Conservation (phyloP, 2,329 filamentous ascomycete species). For the Xylaria sp. region DNA sequence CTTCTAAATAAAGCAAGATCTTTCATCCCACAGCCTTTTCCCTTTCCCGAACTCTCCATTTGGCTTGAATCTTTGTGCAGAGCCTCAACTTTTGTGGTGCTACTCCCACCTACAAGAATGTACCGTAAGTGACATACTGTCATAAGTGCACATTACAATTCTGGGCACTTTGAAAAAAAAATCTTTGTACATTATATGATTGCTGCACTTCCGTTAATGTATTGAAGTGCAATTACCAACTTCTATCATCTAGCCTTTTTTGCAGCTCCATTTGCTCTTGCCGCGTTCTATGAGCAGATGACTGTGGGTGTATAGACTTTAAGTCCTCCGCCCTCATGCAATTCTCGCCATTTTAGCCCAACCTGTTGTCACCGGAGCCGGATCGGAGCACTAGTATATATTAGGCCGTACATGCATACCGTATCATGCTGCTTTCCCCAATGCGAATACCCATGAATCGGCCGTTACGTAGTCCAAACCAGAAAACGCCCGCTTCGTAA, state of each 20-base stretch:
- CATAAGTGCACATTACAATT: background rate
- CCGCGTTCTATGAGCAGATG: background rate
- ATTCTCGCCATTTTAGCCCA: slow-evolving; percentile 29
- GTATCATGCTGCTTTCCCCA: slow-evolving; percentile 28
- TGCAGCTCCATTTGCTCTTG: background rate
- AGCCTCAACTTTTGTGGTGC: too few species aligned
- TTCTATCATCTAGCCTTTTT: slow-evolving; percentile 22
- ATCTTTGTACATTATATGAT: slow-evolving; percentile 28
- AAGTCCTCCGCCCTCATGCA: slow-evolving; percentile 20
- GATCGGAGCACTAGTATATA: slow-evolving; percentile 12
- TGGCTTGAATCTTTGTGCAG: background rate
- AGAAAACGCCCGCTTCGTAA: slow-evolving; percentile 38
- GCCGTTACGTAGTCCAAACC: slow-evolving; percentile 36
- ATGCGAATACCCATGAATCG: slow-evolving; percentile 33
- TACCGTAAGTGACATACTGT: background rate
- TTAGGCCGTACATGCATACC: slow-evolving; percentile 25
- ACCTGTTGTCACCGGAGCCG: slow-evolving; percentile 11
- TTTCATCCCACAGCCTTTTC: background rate
- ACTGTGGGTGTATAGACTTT: background rate
- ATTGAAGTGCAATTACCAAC: slow-evolving; percentile 11
- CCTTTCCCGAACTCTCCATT: background rate
- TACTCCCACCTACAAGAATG: too few species aligned
- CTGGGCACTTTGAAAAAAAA: background rate
- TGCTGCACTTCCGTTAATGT: slow-evolving; percentile 1
- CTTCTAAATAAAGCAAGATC: slow-evolving; percentile 1